Evolutionary conservation across 169 alveolate genomes (phyloP).

Genomic region (Babesia ovata): DNA sequence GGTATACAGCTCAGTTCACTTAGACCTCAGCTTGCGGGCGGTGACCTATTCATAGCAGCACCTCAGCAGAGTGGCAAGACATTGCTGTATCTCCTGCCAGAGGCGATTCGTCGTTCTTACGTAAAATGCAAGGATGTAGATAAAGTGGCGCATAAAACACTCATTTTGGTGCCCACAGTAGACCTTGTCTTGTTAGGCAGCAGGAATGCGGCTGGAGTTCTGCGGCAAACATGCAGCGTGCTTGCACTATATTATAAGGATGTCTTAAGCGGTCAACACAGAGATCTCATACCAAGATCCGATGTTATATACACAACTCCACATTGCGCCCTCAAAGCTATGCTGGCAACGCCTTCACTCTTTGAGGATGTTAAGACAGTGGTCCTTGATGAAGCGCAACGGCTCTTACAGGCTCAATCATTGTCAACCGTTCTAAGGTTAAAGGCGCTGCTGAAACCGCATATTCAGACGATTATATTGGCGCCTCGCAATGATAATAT

Average conservation of each 20-base stretch:
- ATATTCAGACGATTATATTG: conserved; percentile 44
- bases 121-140: not conserved
- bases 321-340: conserved; percentile 41
- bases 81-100: conserved; percentile 59
- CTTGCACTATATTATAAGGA: conserved; percentile 41
- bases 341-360: conserved; percentile 22
- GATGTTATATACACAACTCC: conserved; percentile 60
- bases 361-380: conserved; percentile 26
- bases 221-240: conserved; percentile 35
- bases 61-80: conserved; percentile 62
- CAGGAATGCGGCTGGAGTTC: conserved; percentile 47
- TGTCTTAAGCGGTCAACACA: conserved; percentile 19
- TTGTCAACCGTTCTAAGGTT: conserved; percentile 27
- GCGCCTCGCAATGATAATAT: conserved; percentile 43
- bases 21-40: conserved; percentile 64
- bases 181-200: conserved; percentile 54
- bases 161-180: conserved; percentile 61
- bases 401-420: conserved; percentile 45
- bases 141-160: not conserved
- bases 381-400: conserved; percentile 55
- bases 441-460: conserved; percentile 36
- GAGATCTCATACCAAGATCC: conserved; percentile 11
- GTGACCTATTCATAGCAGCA: conserved; percentile 56
- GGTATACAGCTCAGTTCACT: conserved; percentile 40
- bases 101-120: conserved; percentile 20